Percentiles rank a stretch among this genome's conserved stretches.
These are phyloP conservation scores for Pseudogymnoascus verrucosus DNA, from an alignment of 2,329 filamentous ascomycete genomes.

Conservation along the genomic window DNA sequence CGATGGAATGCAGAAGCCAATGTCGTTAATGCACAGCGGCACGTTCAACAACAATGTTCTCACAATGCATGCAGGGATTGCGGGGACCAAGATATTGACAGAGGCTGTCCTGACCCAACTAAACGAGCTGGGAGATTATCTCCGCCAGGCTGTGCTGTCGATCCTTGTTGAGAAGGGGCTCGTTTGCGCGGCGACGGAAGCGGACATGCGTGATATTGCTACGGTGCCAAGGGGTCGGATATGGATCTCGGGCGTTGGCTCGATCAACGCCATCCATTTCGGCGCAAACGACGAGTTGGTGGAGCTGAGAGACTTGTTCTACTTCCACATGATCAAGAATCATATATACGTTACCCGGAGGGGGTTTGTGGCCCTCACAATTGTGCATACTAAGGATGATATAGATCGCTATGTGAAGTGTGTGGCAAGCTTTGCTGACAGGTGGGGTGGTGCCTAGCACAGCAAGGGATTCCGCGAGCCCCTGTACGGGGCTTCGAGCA, in stretches of 20 bases:
- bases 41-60: slow-evolving; percentile 59
- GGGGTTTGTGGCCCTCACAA: slow-evolving; percentile 19
- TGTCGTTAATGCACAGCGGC: slow-evolving; percentile 42
- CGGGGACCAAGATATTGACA: slow-evolving; percentile 19
- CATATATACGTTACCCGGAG: slow-evolving; percentile 19
- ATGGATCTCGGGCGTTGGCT: slow-evolving; percentile 18
- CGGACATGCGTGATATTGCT: neutral
- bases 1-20: neutral
- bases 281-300: slow-evolving; percentile 14
- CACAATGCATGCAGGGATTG: slow-evolving; percentile 45
- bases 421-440: slow-evolving; percentile 14
- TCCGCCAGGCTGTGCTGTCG: slow-evolving; percentile 11
- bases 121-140: slow-evolving; percentile 16
- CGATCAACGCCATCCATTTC: slow-evolving; percentile 19
- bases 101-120: slow-evolving; percentile 14
- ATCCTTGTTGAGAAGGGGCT: slow-evolving; percentile 13
- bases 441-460: neutral
- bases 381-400: slow-evolving; percentile 7
- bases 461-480: neutral
- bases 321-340: slow-evolving; percentile 19
- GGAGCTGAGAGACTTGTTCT: slow-evolving; percentile 17
- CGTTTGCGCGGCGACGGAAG: slow-evolving; percentile 5
- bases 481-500: neutral
- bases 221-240: slow-evolving; percentile 11
- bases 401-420: slow-evolving; percentile 16